Percentiles rank a stretch among this genome's conserved stretches.
Conservation (phyloP, 1,139 yeast species). For the Kodamaea ohmeri region DNA sequence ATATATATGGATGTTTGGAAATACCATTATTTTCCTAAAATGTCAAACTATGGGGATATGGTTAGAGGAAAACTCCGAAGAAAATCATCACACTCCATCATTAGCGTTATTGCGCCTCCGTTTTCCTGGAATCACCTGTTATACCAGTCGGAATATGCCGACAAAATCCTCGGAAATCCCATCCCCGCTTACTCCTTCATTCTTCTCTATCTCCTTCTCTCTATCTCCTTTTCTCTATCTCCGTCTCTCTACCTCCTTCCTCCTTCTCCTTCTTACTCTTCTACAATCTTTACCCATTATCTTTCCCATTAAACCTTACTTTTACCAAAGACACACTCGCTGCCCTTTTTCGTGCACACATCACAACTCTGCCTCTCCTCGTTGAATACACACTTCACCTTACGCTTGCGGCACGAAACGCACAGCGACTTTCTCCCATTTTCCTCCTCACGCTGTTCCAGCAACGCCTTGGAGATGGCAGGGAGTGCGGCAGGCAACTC, state of each 20-base stretch:
- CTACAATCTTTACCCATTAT: not conserved
- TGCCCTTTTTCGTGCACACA: constrained; percentile 36
- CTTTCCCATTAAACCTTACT: not conserved
- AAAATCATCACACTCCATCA: too few species aligned
- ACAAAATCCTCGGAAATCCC: not conserved
- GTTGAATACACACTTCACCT: constrained; percentile 37
- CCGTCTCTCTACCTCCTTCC: not conserved
- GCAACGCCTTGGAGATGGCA: constrained; percentile 13
- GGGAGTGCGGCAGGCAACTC: constrained; percentile 6
- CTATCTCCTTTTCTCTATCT: not conserved
- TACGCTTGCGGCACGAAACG: constrained; percentile 36
- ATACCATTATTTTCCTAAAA: too few species aligned
- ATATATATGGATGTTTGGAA: too few species aligned
- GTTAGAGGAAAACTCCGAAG: too few species aligned
- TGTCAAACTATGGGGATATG: too few species aligned
- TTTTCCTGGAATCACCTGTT: too few species aligned
- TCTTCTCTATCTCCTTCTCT: too few species aligned
- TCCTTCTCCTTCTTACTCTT: not conserved
- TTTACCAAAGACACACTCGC: constrained; percentile 32
- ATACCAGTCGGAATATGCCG: too few species aligned
- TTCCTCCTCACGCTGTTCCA: constrained; percentile 10
- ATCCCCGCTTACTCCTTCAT: not conserved
- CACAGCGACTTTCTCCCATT: constrained; percentile 34
- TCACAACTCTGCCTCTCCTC: constrained; percentile 31
- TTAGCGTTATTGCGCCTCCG: too few species aligned